A percentile compares a stretch with the other conserved stretches of the same genome.
Evolutionary conservation across 2,329 filamentous ascomycete genomes (phyloP).

Genomic region (Macrophomina tecta): DNA sequence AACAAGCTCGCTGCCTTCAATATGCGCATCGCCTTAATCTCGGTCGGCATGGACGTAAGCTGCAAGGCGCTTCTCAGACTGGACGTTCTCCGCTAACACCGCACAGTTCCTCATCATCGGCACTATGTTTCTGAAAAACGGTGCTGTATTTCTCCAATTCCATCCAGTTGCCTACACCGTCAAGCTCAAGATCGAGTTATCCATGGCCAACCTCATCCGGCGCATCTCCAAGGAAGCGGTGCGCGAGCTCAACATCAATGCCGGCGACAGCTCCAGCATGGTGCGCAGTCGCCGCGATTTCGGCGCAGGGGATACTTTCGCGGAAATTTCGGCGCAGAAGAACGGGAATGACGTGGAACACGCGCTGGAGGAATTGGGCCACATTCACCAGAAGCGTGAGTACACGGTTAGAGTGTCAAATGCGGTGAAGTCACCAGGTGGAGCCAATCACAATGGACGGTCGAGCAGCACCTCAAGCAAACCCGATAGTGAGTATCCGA

Average conservation of each 20-base stretch:
- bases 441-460: not conserved
- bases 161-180: slow-evolving; percentile 52
- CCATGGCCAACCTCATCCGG: slow-evolving; percentile 51
- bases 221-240: slow-evolving; percentile 15
- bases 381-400: slow-evolving; percentile 4
- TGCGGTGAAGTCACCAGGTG: not conserved
- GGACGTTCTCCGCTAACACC: not conserved
- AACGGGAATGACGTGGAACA: not conserved
- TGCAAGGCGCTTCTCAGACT: not conserved
- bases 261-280: not conserved
- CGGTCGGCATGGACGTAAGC: slow-evolving; percentile 36
- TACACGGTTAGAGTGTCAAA: not conserved
- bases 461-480: not conserved
- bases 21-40: slow-evolving; percentile 36
- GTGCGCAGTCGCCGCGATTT: slow-evolving; percentile 7
- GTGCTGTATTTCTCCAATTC: slow-evolving; percentile 43
- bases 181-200: slow-evolving; percentile 54
- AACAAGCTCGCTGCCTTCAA: slow-evolving; percentile 37
- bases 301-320: not conserved
- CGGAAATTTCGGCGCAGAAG: not conserved
- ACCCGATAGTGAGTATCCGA: not conserved
- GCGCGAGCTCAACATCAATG: not conserved
- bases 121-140: slow-evolving; percentile 26
- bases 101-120: slow-evolving; percentile 25
- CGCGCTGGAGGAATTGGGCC: not conserved